phyloP scores from a whole-genome alignment of 2,329 filamentous ascomycete species.

The Colletotrichum lini region DNA sequence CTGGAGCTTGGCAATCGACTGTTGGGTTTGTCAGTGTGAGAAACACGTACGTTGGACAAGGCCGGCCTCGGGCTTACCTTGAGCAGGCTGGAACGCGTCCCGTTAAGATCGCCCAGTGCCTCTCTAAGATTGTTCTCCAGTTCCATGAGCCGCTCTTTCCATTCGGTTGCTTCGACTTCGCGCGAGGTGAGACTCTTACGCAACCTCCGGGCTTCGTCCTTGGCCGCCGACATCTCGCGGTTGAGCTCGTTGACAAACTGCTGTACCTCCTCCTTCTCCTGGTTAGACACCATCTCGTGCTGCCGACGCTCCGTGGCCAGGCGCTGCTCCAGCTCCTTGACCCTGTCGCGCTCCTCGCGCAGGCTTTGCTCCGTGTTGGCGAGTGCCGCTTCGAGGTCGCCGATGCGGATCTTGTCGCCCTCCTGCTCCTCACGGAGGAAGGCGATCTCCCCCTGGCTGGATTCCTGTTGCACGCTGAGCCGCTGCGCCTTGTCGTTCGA shows the following conservation, averaged over 20 bases:
- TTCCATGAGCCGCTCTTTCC: constrained; percentile 92
- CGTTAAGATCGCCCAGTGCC: constrained; percentile 88
- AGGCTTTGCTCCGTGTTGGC: constrained; percentile 84
- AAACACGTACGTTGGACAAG: too few species aligned
- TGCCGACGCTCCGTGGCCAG: constrained; percentile 86
- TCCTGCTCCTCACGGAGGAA: constrained; percentile 98
- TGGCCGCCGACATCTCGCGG: constrained; percentile 82
- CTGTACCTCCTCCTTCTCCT: constrained; percentile 96
- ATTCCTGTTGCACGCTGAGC: constrained; percentile 92
- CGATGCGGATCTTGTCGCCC: constrained; percentile 96
- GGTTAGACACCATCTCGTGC: constrained; percentile 86
- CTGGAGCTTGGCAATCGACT: constrained; percentile 90
- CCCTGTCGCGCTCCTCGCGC: constrained; percentile 87
- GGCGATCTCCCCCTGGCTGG: constrained; percentile 90
- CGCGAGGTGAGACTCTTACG: constrained; percentile 86
- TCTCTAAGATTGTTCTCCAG: constrained; percentile 90
- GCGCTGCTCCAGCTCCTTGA: constrained; percentile 79
- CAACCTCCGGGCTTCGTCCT: constrained; percentile 87
- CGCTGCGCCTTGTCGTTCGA: constrained; percentile 90
- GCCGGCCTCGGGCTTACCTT: constrained; percentile 67
- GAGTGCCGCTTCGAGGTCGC: constrained; percentile 88
- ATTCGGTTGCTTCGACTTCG: constrained; percentile 90
- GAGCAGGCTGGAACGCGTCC: constrained; percentile 87
- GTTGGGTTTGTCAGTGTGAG: constrained; percentile 13
- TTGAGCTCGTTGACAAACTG: constrained; percentile 95